Evolutionary conservation across 345 rosid genomes (phyloP), one percentile per base, ranked within the genome.

Genomic region (Salix koriyanagi): DNA sequence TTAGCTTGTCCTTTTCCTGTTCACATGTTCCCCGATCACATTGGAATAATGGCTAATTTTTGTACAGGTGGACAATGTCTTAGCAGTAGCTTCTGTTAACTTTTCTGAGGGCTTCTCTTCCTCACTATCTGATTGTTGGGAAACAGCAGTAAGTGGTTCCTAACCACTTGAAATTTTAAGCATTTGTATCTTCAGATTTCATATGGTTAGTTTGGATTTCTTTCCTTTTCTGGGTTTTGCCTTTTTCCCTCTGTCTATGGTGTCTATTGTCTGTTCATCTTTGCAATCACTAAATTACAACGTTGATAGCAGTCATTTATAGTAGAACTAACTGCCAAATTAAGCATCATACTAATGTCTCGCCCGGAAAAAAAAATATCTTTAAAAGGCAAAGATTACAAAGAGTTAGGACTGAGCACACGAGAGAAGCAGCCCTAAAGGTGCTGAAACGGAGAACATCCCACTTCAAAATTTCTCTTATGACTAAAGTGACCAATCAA

Each of bases 1-100:
- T 12, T 13, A 46, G 16, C 12, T 15, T 34, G 39, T 2, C 8
- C 16, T 34, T 66, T 41, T 15, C 61, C 64, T 32, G 30, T 7
- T 26, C 9, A 32, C 36, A n/a, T 37, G 32, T 48, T n/a, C 44
- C 30, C 48, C 23, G 21, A n/a, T 66, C 67, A 8, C 70, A 23
- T 46, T 54, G 39, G 79, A 76, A 28, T 72, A 64, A 32, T 30
- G 64, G 56, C 42, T 60, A 62, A 32, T 79, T 71, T 70, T 44
- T 64, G 75, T 46, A 41, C 84, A 95, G 97, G 90, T 72, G 76
- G 99, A 95, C 72, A 86, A 83, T 72, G 70, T 71, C 70, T 76
- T 95, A 80, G 85, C 90, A 37, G 91, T 89, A 61, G 85, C 97
- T 81, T 89, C 96, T 19, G 84, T 95, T 65, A 85, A 80, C 83